Conservation (phyloP, 768 basidiomycete genomes). For the Lactarius hengduanensis region DNA sequence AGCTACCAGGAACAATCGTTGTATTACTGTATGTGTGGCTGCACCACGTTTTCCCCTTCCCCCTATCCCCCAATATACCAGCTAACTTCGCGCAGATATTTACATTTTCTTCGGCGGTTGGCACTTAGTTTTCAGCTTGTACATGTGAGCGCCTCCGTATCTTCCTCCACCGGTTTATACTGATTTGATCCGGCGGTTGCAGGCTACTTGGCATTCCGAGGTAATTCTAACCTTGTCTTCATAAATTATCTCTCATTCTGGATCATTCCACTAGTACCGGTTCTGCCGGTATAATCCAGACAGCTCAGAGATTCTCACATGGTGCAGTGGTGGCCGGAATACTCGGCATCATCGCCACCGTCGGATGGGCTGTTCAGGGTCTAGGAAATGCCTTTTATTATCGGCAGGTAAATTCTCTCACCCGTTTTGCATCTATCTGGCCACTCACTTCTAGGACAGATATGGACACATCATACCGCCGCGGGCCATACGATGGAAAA, state of each 20-base stretch:
- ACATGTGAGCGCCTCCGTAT: slow-evolving; percentile 59
- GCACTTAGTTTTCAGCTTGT: slow-evolving; percentile 89
- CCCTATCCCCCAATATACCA: slow-evolving; percentile 30
- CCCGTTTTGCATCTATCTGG: slow-evolving; percentile 19
- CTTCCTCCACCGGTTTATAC: slow-evolving; percentile 20
- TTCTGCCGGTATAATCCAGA: slow-evolving; percentile 93
- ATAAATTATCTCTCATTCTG: neutral
- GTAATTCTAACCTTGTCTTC: slow-evolving; percentile 39
- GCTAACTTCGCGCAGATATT: slow-evolving; percentile 57
- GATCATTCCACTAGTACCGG: slow-evolving; percentile 62
- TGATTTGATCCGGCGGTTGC: slow-evolving; percentile 31
- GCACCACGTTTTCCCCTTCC: slow-evolving; percentile 28
- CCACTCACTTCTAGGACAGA: slow-evolving; percentile 42
- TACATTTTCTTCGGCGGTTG: slow-evolving; percentile 97
- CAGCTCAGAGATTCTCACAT: slow-evolving; percentile 72
- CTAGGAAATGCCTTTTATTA: slow-evolving; percentile 79
- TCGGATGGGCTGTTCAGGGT: slow-evolving; percentile 87
- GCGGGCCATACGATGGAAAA: slow-evolving; percentile 89
- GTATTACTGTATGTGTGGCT: slow-evolving; percentile 73
- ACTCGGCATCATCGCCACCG: slow-evolving; percentile 74
- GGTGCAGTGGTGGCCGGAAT: slow-evolving; percentile 78
- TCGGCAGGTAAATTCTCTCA: slow-evolving; percentile 54
- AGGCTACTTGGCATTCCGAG: slow-evolving; percentile 94
- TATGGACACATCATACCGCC: slow-evolving; percentile 73
- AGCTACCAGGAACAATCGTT: slow-evolving; percentile 79